Conservation (phyloP, 108 stramenopile genomes). For the Cyclotella kingstonii region DNA sequence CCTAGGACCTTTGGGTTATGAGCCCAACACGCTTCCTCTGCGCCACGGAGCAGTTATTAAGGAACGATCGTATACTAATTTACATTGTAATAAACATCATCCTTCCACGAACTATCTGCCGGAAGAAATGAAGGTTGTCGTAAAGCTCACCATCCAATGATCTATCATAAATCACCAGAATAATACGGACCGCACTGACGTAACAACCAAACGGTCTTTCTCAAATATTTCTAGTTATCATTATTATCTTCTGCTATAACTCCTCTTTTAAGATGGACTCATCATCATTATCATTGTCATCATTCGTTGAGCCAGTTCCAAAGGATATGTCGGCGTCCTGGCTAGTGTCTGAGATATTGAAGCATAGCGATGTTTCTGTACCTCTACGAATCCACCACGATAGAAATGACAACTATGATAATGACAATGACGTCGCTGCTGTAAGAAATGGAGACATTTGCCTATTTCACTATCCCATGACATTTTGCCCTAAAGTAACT, state of each 20-base stretch:
- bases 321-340: slow-evolving; percentile 12
- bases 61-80: too few relatives aligned
- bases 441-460: slow-evolving; percentile 24
- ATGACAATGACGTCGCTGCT: not conserved
- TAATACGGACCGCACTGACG: too few relatives aligned
- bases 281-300: too few relatives aligned
- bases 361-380: slow-evolving; percentile 15
- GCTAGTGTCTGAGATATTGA: slow-evolving; percentile 6
- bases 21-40: slow-evolving; percentile 91
- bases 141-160: too few relatives aligned
- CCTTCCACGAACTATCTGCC: too few relatives aligned
- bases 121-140: too few relatives aligned
- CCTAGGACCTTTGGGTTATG: slow-evolving; percentile 89
- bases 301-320: not conserved
- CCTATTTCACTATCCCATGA: slow-evolving; percentile 27
- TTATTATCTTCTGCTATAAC: too few relatives aligned
- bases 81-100: too few relatives aligned
- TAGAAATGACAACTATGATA: not conserved
- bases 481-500: slow-evolving; percentile 2
- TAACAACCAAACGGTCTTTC: too few relatives aligned
- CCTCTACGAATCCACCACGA: not conserved
- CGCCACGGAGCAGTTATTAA: slow-evolving; percentile 63
- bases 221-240: too few relatives aligned
- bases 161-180: too few relatives aligned
- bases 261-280: too few relatives aligned